Evolutionary conservation across 306 rosid species (phyloP), one percentile per base, ranked within the genome.

Genomic region (Mimosa bimucronata): DNA sequence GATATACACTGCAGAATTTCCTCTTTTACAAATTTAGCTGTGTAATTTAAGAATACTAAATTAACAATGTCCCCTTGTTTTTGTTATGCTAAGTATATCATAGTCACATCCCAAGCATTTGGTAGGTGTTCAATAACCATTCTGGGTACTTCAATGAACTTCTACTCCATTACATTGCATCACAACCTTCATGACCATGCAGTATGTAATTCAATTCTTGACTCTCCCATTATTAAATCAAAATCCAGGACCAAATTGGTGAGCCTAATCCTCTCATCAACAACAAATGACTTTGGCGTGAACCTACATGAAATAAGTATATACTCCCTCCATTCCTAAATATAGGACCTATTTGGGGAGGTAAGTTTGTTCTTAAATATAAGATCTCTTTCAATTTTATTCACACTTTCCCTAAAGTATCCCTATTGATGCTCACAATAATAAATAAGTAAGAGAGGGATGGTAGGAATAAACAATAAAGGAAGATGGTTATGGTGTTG

Each of bases 91-190:
- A 19, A 55, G 45, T 8, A 62, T 44, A 71, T 29, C 76, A 72
- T 8, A 15, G 75, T 72, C 62, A 72, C 76, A 72, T 73, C 65
- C 46, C 46, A 50, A 50, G 77, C 19, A 29, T 52, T 50, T 30
- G 44, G 28, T 19, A 42, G 37, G 34, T 42, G 21, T 41, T 69
- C 28, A 2, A 42, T 13, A 69, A 69, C n/a, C 11, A 42, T 69
- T 69, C 53, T 6, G 16, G 6, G 13, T 53, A 48, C 74, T 41
- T 31, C 37, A 41, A 21, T 42, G 16, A 69, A 69, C 21, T 40
- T 41, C 7, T 0, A 23, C 46, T 23, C 73, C 73, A 40, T 41
- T 50, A 41, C 53, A 41, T n/a, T 3, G 26, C 10, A 69, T 41
- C 34, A 42, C 55, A 41, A 42, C 37, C 34, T 42, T 69, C 34